Conservation (phyloP, 2,329 filamentous ascomycete species). For the Claviceps sp. region DNA sequence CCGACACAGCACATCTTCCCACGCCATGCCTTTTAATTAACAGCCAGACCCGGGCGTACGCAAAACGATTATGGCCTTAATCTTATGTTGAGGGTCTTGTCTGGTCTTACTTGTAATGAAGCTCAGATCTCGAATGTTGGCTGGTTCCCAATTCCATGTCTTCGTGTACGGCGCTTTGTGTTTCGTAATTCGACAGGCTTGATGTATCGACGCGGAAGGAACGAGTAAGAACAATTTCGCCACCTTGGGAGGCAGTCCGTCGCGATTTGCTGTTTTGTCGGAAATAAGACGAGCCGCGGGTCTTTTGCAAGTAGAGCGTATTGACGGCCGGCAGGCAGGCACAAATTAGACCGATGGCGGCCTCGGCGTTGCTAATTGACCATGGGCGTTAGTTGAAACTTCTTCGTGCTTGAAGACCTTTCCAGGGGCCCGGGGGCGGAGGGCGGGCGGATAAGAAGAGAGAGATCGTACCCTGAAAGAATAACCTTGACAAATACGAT, state of each 20-base stretch:
- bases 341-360: slow-evolving; percentile 19
- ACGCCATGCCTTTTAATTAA: too few species aligned
- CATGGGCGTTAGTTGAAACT: neutral
- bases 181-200: slow-evolving; percentile 7
- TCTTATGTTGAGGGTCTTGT: neutral
- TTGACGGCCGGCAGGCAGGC: slow-evolving; percentile 18
- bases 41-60: too few species aligned
- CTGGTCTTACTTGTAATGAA: neutral
- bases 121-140: neutral
- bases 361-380: slow-evolving; percentile 15
- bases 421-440: neutral
- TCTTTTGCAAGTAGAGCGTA: slow-evolving; percentile 9
- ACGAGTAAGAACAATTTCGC: slow-evolving; percentile 18
- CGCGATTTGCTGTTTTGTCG: slow-evolving; percentile 9
- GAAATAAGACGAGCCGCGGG: slow-evolving; percentile 12
- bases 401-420: neutral
- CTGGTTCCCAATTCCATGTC: slow-evolving; percentile 11
- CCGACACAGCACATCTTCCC: too few species aligned
- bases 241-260: slow-evolving; percentile 4
- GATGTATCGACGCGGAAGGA: slow-evolving; percentile 15
- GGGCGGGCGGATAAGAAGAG: neutral
- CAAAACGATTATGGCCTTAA: neutral
- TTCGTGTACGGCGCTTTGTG: slow-evolving; percentile 10
- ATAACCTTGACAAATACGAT: slow-evolving; percentile 16
- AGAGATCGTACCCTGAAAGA: slow-evolving; percentile 11